Evolutionary conservation across 1,284 basidiomycete species (phyloP).

Genomic region (Cerioporus squamosus): DNA sequence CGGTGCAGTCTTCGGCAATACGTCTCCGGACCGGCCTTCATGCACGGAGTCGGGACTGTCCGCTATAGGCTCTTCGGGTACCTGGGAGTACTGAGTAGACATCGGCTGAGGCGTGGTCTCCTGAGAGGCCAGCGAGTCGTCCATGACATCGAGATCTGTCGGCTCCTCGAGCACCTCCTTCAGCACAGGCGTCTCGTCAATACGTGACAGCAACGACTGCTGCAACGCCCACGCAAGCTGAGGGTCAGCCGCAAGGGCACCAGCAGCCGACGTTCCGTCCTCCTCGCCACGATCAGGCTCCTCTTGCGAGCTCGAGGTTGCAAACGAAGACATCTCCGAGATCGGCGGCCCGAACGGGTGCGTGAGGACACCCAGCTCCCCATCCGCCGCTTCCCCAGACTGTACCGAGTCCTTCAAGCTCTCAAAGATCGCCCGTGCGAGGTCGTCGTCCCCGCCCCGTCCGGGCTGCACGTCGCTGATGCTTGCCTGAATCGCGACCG

Average conservation of each 20-base stretch:
- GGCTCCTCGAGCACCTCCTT: conserved; percentile 6
- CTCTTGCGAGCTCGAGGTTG: neutral
- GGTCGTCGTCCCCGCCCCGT: conserved; percentile 19
- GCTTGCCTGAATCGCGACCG: conserved; percentile 76
- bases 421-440: conserved; percentile 27
- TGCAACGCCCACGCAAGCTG: conserved; percentile 45
- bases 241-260: conserved; percentile 33
- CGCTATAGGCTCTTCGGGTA: no score
- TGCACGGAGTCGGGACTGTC: no score
- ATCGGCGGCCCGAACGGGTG: conserved; percentile 21
- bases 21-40: no score
- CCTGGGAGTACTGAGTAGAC: no score
- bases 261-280: neutral
- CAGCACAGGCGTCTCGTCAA: conserved; percentile 7
- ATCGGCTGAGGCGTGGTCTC: no score
- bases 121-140: neutral
- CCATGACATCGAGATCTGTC: neutral
- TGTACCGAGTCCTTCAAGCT: conserved; percentile 21
- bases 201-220: conserved; percentile 32
- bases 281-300: neutral
- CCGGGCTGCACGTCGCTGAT: conserved; percentile 45
- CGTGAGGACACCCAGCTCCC: conserved; percentile 8
- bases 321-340: neutral
- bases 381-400: neutral
- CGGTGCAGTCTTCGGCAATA: conserved; percentile 4